These are phyloP conservation scores for Bacterosira constricta DNA, from an alignment of 108 stramenopile genomes.

Conservation along the genomic window DNA sequence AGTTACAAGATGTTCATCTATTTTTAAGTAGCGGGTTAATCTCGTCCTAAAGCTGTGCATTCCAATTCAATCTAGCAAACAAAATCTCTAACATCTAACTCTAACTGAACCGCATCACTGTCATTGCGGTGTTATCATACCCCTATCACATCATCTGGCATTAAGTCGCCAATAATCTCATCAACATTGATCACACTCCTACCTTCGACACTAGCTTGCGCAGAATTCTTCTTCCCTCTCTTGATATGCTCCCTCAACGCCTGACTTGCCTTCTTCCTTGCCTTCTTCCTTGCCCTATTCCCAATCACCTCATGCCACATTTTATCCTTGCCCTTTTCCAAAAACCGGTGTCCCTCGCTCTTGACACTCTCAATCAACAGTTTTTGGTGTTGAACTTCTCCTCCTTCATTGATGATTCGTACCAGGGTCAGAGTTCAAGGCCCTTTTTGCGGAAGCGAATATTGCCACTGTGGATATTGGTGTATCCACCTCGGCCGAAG, in stretches of 20 bases:
- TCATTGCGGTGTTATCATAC: background rate
- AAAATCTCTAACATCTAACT: background rate
- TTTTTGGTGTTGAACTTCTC: conserved; percentile 36
- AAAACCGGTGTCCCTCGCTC: conserved; percentile 30
- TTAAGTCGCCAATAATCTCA: background rate
- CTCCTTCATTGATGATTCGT: conserved; percentile 24
- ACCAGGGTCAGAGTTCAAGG: conserved; percentile 11
- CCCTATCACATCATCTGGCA: background rate
- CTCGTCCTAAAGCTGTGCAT: no score
- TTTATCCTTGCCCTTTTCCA: conserved; percentile 46
- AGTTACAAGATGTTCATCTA: no score
- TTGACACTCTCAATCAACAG: conserved; percentile 41
- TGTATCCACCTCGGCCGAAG: conserved; percentile 71
- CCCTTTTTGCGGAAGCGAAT: conserved; percentile 57
- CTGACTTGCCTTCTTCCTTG: no score
- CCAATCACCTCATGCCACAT: conserved; percentile 47
- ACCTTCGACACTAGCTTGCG: no score
- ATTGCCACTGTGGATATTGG: conserved; percentile 71
- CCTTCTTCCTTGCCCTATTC: conserved; percentile 50
- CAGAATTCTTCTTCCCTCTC: background rate
- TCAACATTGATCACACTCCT: no score
- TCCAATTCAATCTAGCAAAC: no score
- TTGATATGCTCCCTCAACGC: conserved; percentile 42
- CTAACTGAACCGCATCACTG: background rate
- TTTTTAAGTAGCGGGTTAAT: no score